Evolutionary conservation across 2,329 filamentous ascomycete species (phyloP).

Genomic region (Bipolaris zeicola): DNA sequence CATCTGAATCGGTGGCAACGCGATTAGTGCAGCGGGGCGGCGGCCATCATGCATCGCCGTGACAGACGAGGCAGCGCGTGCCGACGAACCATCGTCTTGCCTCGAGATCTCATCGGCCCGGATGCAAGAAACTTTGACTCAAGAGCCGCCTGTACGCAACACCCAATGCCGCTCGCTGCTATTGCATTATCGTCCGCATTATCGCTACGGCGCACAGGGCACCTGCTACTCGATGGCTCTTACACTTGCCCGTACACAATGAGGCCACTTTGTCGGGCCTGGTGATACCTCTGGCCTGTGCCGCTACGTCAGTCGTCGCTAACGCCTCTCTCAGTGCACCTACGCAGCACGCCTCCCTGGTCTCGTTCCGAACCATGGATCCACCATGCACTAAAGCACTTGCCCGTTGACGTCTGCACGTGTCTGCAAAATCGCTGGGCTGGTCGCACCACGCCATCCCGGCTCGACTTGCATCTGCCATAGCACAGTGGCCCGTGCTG

Average conservation of each 20-base stretch:
- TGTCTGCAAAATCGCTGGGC: constrained; percentile 9
- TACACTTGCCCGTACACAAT: neutral
- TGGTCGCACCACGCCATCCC: constrained; percentile 10
- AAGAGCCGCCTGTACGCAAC: neutral
- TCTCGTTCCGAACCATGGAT: constrained; percentile 1
- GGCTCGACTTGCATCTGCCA: constrained; percentile 7
- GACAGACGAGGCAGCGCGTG: constrained; percentile 7
- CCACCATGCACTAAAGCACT: constrained; percentile 1
- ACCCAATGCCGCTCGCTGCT: neutral
- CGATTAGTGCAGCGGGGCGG: constrained; percentile 23
- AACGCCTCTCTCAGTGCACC: neutral
- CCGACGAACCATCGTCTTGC: constrained; percentile 19
- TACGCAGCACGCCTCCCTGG: neutral
- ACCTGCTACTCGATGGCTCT: neutral
- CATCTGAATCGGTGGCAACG: constrained; percentile 24
- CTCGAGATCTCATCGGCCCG: constrained; percentile 20
- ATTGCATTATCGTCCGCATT: neutral
- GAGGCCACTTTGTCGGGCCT: neutral
- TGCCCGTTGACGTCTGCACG: constrained; percentile 12
- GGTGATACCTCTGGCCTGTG: constrained; percentile 1
- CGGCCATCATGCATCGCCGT: constrained; percentile 15
- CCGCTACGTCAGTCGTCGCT: constrained; percentile 8
- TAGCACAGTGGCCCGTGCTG: constrained; percentile 11
- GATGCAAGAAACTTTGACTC: constrained; percentile 2
- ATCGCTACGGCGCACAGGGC: neutral